phyloP scores from a whole-genome alignment of 2,329 filamentous ascomycete species.

The Fusarium transvaalense region DNA sequence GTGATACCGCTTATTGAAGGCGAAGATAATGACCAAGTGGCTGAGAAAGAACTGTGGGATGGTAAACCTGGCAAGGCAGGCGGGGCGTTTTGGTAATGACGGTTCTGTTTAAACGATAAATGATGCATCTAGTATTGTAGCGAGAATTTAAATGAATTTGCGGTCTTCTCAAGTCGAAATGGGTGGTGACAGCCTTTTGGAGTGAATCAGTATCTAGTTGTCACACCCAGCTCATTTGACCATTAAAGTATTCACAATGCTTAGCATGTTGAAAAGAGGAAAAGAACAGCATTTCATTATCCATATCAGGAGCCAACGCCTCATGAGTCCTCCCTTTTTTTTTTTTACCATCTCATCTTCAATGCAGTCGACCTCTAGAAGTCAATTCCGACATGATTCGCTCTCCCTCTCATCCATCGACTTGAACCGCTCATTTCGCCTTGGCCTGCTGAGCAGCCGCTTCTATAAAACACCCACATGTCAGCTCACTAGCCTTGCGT shows the following conservation, averaged over 20 bases:
- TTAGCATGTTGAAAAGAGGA: conserved; percentile 6
- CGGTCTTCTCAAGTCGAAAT: too few species aligned
- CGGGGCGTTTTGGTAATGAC: conserved; percentile 56
- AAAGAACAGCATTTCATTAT: conserved; percentile 47
- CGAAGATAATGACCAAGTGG: conserved; percentile 50
- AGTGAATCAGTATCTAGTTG: neutral
- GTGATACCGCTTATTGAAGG: conserved; percentile 60
- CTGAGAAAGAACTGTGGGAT: conserved; percentile 53
- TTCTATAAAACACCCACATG: conserved; percentile 55
- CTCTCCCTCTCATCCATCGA: conserved; percentile 7
- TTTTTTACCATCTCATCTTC: conserved; percentile 38
- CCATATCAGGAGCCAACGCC: conserved; percentile 49
- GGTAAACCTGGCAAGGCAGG: conserved; percentile 56
- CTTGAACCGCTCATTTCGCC: conserved; percentile 58
- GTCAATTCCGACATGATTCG: conserved; percentile 14
- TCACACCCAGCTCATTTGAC: neutral
- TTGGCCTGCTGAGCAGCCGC: conserved; percentile 69
- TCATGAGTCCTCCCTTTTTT: conserved; percentile 38
- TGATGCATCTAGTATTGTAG: neutral
- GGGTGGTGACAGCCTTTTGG: too few species aligned
- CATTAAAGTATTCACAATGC: neutral
- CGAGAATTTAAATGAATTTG: neutral
- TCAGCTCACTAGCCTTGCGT: conserved; percentile 13
- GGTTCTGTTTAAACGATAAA: conserved; percentile 5
- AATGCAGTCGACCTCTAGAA: conserved; percentile 32